phyloP scores from a whole-genome alignment of 805 yeast genomes.

The Metschnikowia noctiluminum region DNA sequence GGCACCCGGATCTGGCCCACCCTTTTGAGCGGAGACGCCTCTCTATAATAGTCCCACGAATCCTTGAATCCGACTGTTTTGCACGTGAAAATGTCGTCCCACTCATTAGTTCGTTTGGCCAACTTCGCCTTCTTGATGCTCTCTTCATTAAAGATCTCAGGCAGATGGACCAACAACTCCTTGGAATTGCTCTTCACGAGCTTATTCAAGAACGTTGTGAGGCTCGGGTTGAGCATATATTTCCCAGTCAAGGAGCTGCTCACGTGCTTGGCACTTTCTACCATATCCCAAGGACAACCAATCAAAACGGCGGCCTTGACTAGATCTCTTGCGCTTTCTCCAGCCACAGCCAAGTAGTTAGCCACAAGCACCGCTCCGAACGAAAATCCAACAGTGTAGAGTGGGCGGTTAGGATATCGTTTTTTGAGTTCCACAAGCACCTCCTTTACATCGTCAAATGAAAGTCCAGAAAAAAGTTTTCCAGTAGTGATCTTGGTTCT shows the following conservation, averaged over 20 bases:
- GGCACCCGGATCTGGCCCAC: slow-evolving; percentile 58
- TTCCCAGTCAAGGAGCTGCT: slow-evolving; percentile 33
- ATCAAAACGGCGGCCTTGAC: slow-evolving; percentile 50
- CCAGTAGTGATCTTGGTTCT: slow-evolving; percentile 66
- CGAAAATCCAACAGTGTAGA: slow-evolving; percentile 73
- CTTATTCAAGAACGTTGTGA: slow-evolving; percentile 30
- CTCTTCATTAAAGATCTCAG: slow-evolving; percentile 28
- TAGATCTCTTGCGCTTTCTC: slow-evolving; percentile 27
- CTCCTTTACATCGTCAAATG: slow-evolving; percentile 66
- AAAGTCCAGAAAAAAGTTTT: slow-evolving; percentile 62
- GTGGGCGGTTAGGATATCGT: slow-evolving; percentile 57
- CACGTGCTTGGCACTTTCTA: slow-evolving; percentile 45
- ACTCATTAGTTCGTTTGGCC: slow-evolving; percentile 44
- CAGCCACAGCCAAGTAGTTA: slow-evolving; percentile 67
- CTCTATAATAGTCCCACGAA: slow-evolving; percentile 62
- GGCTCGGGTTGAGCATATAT: slow-evolving; percentile 33
- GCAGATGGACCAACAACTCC: slow-evolving; percentile 26
- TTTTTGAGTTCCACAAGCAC: slow-evolving; percentile 48
- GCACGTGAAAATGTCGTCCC: slow-evolving; percentile 65
- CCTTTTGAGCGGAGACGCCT: slow-evolving; percentile 55
- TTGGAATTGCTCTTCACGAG: slow-evolving; percentile 34
- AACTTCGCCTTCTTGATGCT: slow-evolving; percentile 48
- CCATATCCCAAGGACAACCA: slow-evolving; percentile 76
- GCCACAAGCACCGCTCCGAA: slow-evolving; percentile 71
- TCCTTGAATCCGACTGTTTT: slow-evolving; percentile 62